Percentiles rank a stretch among this genome's conserved stretches.
Conservation (phyloP, 2,329 filamentous ascomycete species). For the Paecilomyces sp. region DNA sequence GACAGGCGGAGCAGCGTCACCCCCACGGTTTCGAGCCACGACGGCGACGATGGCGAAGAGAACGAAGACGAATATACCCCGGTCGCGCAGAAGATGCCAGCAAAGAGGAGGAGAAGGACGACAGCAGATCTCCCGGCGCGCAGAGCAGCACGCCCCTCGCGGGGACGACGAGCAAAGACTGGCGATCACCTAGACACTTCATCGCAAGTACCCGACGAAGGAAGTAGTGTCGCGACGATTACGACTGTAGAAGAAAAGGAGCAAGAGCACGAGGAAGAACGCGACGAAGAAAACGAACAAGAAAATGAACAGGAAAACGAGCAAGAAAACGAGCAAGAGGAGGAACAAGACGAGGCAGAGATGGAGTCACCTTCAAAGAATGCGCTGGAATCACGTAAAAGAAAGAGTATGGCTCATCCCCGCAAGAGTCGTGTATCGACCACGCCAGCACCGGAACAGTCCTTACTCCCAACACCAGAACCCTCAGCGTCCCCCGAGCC, state of each 20-base stretch:
- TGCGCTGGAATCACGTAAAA: constrained; percentile 54
- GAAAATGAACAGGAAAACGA: not conserved
- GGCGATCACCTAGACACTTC: constrained; percentile 52
- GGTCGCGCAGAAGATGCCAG: constrained; percentile 53
- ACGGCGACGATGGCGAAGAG: constrained; percentile 52
- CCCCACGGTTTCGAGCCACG: constrained; percentile 30
- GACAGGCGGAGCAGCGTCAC: constrained; percentile 49
- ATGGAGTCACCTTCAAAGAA: constrained; percentile 50
- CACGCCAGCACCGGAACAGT: constrained; percentile 30
- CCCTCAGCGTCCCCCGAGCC: constrained; percentile 52
- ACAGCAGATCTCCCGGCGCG: constrained; percentile 44
- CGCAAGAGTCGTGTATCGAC: constrained; percentile 36
- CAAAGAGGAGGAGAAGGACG: constrained; percentile 50
- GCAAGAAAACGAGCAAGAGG: not conserved
- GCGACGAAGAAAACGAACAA: not conserved
- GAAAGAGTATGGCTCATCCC: constrained; percentile 51
- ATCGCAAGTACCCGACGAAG: constrained; percentile 33
- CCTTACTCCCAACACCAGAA: constrained; percentile 41
- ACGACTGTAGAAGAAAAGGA: not conserved
- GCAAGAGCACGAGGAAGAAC: not conserved
- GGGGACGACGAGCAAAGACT: constrained; percentile 39
- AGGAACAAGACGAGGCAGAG: constrained; percentile 27
- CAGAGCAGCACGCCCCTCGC: constrained; percentile 20
- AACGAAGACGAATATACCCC: constrained; percentile 78
- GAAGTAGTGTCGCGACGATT: constrained; percentile 23